These are phyloP conservation scores for Lotus japonicus DNA, from an alignment of 306 rosid species.

Conservation along the genomic window DNA sequence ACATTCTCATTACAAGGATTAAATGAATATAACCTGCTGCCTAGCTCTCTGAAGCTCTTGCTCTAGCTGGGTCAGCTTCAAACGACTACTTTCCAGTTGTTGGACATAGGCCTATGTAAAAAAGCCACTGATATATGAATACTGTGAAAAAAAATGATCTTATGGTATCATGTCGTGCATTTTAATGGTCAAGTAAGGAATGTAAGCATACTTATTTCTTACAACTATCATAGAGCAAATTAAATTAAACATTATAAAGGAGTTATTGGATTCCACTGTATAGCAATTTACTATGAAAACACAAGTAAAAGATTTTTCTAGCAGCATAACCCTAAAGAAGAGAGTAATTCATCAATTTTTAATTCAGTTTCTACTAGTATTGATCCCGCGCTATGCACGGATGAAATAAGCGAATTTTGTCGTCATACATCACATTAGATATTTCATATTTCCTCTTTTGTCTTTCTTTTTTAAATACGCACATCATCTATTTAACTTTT, in stretches of 20 bases:
- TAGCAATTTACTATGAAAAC: neutral
- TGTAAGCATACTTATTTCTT: conserved; percentile 1
- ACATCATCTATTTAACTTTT: no score
- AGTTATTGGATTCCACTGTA: conserved; percentile 1
- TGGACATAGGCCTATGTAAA: conserved; percentile 81
- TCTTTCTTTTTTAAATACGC: no score
- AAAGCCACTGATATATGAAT: neutral
- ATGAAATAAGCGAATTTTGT: no score
- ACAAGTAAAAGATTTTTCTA: neutral
- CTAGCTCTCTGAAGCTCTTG: conserved; percentile 99
- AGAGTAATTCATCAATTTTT: no score
- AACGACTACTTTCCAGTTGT: conserved; percentile 93
- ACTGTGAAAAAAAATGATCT: neutral
- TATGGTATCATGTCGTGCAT: conserved; percentile 1
- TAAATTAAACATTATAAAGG: neutral
- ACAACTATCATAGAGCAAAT: neutral
- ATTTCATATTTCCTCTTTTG: no score
- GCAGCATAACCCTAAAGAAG: neutral
- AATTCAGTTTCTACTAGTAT: no score
- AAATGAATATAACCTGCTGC: conserved; percentile 63
- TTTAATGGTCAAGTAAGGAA: conserved; percentile 2
- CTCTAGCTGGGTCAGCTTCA: conserved; percentile 90
- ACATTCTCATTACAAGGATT: conserved; percentile 1
- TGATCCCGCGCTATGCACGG: no score
- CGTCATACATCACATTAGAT: no score